A percentile compares a stretch with the other conserved stretches of the same genome.
phyloP scores from a whole-genome alignment of 495 filamentous ascomycete species.

The Penicillium maclennaniae region DNA sequence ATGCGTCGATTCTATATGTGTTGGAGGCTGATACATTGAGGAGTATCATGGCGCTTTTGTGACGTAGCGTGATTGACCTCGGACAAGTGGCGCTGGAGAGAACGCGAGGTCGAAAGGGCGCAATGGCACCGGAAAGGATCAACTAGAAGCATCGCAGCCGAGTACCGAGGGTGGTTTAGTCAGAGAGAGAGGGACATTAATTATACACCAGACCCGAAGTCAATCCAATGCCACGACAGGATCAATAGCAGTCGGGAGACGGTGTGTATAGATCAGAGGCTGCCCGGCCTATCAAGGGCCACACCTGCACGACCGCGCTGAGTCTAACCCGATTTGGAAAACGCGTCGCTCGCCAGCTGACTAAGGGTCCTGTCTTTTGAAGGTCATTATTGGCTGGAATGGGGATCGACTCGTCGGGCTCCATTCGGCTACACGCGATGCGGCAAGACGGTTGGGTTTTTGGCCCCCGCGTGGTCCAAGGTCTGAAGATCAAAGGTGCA shows the following conservation, averaged over 20 bases:
- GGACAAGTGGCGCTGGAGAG: too few relatives aligned
- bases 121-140: not conserved
- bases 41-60: not conserved
- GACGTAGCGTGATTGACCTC: too few relatives aligned
- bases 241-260: not conserved
- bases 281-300: not conserved
- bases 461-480: not conserved
- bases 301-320: not conserved
- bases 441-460: constrained; percentile 5
- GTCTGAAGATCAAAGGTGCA: too few relatives aligned
- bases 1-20: not conserved
- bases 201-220: not conserved
- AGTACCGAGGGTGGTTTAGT: not conserved
- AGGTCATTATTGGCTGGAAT: not conserved
- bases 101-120: too few relatives aligned
- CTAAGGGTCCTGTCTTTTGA: not conserved
- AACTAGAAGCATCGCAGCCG: not conserved
- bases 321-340: constrained; percentile 19
- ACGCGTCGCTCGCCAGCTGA: constrained; percentile 12
- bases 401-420: not conserved
- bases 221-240: too few relatives aligned
- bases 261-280: not conserved
- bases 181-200: not conserved
- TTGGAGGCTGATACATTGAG: not conserved
- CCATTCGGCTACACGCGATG: constrained; percentile 6